A percentile compares a stretch with the other conserved stretches of the same genome.
Conservation (phyloP, 495 filamentous ascomycete genomes). For the Neurospora sp. region DNA sequence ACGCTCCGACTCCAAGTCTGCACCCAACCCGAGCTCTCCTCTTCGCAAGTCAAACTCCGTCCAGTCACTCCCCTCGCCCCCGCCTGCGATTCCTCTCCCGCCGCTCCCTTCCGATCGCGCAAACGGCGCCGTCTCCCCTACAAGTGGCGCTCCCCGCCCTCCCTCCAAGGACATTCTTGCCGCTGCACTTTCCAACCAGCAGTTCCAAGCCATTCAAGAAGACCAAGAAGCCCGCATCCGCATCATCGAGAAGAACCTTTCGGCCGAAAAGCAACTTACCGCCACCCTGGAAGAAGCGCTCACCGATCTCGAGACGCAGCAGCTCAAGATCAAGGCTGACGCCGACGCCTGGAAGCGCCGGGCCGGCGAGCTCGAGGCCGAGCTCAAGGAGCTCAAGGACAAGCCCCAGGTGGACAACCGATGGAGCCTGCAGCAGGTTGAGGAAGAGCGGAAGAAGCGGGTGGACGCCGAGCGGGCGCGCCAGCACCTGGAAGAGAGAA, state of each 20-base stretch:
- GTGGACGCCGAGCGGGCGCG: constrained; percentile 80
- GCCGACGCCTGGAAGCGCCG: constrained; percentile 85
- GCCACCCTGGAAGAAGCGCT: constrained; percentile 90
- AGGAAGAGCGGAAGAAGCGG: constrained; percentile 84
- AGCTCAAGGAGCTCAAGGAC: constrained; percentile 56
- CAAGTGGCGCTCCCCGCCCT: constrained; percentile 42
- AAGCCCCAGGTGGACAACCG: constrained; percentile 45
- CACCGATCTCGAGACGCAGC: constrained; percentile 80
- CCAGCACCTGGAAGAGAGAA: constrained; percentile 82
- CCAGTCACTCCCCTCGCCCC: constrained; percentile 78
- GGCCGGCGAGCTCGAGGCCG: constrained; percentile 63
- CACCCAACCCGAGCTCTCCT: constrained; percentile 27
- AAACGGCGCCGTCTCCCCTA: constrained; percentile 30
- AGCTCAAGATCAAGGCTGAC: constrained; percentile 76
- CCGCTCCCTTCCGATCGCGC: constrained; percentile 59
- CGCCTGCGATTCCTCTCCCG: constrained; percentile 85
- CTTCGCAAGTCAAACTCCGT: constrained; percentile 81
- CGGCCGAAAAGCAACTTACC: constrained; percentile 92
- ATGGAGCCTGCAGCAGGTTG: constrained; percentile 82
- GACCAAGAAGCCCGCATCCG: constrained; percentile 92
- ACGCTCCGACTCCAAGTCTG: constrained; percentile 62
- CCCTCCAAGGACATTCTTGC: constrained; percentile 71
- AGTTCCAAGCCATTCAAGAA: constrained; percentile 55
- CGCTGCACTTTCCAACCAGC: constrained; percentile 15
- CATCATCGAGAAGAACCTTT: constrained; percentile 93